phyloP scores from a whole-genome alignment of 495 filamentous ascomycete species.

The Lasiosphaeria miniovina region DNA sequence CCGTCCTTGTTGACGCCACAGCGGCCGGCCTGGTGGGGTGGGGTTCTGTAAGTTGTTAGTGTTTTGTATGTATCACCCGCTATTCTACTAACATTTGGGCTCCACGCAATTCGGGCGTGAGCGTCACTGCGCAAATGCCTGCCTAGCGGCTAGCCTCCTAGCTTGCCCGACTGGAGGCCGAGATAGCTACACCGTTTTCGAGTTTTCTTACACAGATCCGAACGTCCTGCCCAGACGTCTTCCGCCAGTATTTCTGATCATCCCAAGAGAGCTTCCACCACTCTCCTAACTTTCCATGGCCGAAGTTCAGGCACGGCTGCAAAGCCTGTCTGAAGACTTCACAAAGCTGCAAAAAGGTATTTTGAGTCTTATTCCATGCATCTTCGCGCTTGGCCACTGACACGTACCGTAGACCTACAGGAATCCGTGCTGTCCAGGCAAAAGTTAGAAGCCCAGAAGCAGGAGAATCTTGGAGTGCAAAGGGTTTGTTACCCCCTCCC shows the following conservation, averaged over 20 bases:
- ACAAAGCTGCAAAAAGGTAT: constrained; percentile 79
- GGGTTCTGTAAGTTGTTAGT: constrained; percentile 12
- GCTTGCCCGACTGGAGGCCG: neutral
- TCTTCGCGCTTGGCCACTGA: neutral
- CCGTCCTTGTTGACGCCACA: constrained; percentile 23
- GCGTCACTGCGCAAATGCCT: neutral
- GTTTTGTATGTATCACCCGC: no score
- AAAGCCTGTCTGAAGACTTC: constrained; percentile 82
- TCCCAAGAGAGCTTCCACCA: neutral
- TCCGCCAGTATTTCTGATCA: no score
- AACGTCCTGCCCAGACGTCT: neutral
- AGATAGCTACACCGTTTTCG: neutral
- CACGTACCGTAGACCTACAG: constrained; percentile 64
- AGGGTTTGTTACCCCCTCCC: constrained; percentile 48
- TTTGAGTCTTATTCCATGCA: neutral
- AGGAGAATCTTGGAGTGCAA: constrained; percentile 87
- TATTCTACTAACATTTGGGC: constrained; percentile 2
- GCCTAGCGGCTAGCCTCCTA: neutral
- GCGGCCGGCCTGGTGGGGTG: neutral
- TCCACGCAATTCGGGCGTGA: neutral
- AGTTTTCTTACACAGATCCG: neutral
- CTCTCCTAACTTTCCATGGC: constrained; percentile 37
- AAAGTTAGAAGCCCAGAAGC: constrained; percentile 87
- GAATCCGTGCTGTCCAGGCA: constrained; percentile 75
- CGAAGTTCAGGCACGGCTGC: constrained; percentile 57